Base-by-base conservation (phyloP, 2,329 filamentous ascomycete species). In the Pyrenochaeta sp. region DNA sequence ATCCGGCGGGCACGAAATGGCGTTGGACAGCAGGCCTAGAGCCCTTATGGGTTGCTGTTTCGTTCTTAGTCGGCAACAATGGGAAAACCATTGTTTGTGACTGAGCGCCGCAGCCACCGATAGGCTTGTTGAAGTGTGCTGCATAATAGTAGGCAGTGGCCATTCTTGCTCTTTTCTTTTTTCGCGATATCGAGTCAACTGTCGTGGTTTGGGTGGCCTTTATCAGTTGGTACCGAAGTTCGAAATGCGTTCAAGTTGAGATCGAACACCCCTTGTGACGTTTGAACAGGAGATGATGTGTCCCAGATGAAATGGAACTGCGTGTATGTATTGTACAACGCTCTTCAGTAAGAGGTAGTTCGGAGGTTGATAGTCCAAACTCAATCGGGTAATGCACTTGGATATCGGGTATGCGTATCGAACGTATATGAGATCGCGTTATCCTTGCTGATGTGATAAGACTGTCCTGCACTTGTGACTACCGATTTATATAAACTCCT, bases 111-210 rank as follows among this genome's bases (percentile, higher is more conserved):
- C 36, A 39, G n/a, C 13, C 45, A 13, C 10, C 30, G 22, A 37
- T 52, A 34, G 40, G 45, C 52, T 59, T 63, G 48, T 65, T 63
- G 61, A 65, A 68, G 53, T 65, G 66, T 22, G 63, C 60, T 30
- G 68, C 61, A 24, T 59, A 60, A 47, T 71, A 69, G 44, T 62
- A 68, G 49, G 64, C 62, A 40, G 54, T 56, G 42, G 64, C 57
- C 59, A 68, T 69, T 0, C 12, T 51, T 48, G 25, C 5, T 19
- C 56, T 50, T 24, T 43, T 34, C 24, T 8, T 53, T 12, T 37
- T 37, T 13, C 46, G 34, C 52, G 27, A 8, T 10, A 43, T 22
- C 15, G 39, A 25, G 10, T 43, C 27, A 3, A 22, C 15, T 25
- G 40, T 9, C 4, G 19, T 42, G 22, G 40, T 9, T 27, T 43